Evolutionary conservation across 768 basidiomycete species (phyloP), one percentile per base, ranked within the genome.

Genomic region (Gyrodon lividus): DNA sequence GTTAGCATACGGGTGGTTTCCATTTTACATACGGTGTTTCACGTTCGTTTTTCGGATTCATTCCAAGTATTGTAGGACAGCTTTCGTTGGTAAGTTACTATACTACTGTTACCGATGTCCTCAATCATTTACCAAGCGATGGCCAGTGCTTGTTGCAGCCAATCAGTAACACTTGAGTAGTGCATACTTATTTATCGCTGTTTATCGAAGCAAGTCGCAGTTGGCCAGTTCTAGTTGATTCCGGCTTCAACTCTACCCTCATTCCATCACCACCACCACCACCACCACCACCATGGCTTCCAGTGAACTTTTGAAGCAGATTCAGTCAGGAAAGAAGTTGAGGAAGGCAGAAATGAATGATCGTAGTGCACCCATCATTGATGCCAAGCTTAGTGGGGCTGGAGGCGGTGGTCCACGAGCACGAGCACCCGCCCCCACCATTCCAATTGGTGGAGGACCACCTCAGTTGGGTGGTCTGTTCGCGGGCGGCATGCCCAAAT

Each of bases 401-500:
- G 74, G 71, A 5, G 72, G 74, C 30, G 76, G 77, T 20, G 49
- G 59, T 52, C 41, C 59, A 53, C 50, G 64, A 24, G 61, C 62
- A 16, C 61, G 59, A 23, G 26, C 51, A 22, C 54, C 70, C 34
- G 43, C 59, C 22, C 42, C 57, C 17, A 49, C 34, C 51, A 28
- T 56, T 46, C 46, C 59, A 7, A 56, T 65, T 24, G 73, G 68
- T 6, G 72, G 64, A n/a, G 83, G 77, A 6, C 83, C 92, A 23
- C 89, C 91, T 22, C 92, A 94, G 67, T 73, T 95, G 4, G 93
- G 83, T 28, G 86, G 82, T 2, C 70, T 97, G 10, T 95, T 97
- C 63, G 92, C 93, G 40, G 92, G 91, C 14, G 93, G 94, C 1
- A 84, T 96, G 75, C 94, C 94, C 4, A 94, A 89, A 65, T 66